A percentile compares a stretch with the other conserved stretches of the same genome.
phyloP scores from a whole-genome alignment of 208 protist genomes.

The Acanthamoeba royreba region DNA sequence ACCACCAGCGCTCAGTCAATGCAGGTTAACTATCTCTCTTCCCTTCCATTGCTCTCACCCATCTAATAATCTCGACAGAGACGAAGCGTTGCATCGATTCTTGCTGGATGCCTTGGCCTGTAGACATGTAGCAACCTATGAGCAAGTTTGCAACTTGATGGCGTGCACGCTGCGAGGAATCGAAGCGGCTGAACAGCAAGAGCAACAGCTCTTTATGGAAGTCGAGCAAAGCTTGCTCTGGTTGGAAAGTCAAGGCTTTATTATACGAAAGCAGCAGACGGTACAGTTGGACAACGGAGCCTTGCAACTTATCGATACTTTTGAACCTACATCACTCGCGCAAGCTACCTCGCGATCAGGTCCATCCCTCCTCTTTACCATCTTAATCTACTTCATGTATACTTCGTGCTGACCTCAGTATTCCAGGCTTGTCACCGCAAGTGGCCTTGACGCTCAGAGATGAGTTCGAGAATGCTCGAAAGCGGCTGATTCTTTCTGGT shows the following conservation, averaged over 20 bases:
- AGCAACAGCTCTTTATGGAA: background rate
- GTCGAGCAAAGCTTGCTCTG: background rate
- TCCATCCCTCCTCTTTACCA: background rate
- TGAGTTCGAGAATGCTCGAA: background rate
- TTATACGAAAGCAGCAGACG: too few species aligned
- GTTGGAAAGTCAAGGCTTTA: background rate
- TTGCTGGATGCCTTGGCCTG: background rate
- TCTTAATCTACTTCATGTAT: too few species aligned
- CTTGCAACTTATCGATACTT: background rate
- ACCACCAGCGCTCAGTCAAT: background rate
- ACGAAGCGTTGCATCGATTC: background rate
- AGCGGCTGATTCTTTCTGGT: background rate
- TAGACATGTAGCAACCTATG: background rate
- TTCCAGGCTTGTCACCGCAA: background rate
- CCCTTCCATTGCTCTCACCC: background rate
- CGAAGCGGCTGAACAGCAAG: background rate
- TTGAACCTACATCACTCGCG: background rate
- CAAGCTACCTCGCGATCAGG: background rate
- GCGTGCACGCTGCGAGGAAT: background rate
- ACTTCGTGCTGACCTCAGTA: too few species aligned
- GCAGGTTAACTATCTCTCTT: background rate
- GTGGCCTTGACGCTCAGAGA: background rate
- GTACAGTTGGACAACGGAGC: background rate
- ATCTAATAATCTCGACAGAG: too few species aligned
- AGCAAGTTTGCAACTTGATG: background rate